Evolutionary conservation across 306 rosid genomes (phyloP).

Genomic region (Cucumis melo): DNA sequence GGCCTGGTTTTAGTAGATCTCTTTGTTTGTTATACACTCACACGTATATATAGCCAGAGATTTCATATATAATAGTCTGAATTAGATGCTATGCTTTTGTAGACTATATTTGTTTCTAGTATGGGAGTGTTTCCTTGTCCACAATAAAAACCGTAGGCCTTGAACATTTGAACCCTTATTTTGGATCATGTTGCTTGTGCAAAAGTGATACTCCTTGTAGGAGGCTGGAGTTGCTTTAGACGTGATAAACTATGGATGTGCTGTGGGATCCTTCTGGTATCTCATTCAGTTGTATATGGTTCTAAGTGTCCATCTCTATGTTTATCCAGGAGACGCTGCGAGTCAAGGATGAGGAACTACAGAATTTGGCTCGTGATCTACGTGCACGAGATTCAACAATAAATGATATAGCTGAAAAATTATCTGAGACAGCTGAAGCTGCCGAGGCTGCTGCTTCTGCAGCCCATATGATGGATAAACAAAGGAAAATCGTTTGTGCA

Average conservation of each 20-base stretch:
- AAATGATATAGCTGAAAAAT: conserved; percentile 78
- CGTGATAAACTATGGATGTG: background rate
- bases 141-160: background rate
- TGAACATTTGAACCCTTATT: background rate
- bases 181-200: background rate
- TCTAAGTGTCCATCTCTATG: background rate
- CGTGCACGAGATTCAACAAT: conserved; percentile 94
- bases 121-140: background rate
- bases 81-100: background rate
- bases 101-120: background rate
- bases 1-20: background rate
- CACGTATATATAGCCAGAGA: background rate
- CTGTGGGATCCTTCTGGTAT: background rate
- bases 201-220: background rate
- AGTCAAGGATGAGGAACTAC: conserved; percentile 96
- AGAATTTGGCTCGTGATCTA: conserved; percentile 77
- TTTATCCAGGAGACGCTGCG: conserved; percentile 66
- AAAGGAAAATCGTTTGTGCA: conserved; percentile 59
- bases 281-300: background rate
- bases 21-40: background rate
- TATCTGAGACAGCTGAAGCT: conserved; percentile 96
- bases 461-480: conserved; percentile 86
- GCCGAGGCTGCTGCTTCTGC: conserved; percentile 99
- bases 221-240: background rate
- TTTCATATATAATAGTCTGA: background rate